Evolutionary conservation across 352 stramenopile species (phyloP), one percentile per base, ranked within the genome.

Genomic region (Phytophthora litchii): DNA sequence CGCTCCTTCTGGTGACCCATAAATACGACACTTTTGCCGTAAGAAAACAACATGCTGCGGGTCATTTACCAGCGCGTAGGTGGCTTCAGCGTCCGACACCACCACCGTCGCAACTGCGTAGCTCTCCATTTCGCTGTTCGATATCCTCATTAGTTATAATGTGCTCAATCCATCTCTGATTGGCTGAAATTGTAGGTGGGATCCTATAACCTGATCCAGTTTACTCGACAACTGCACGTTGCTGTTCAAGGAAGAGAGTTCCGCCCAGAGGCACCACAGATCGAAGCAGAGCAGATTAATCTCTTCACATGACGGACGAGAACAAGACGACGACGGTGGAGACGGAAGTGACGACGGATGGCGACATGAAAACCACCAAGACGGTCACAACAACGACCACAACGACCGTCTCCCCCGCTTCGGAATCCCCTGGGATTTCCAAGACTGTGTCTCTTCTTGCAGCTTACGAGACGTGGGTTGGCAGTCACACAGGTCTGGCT

Each of bases 391-490:
- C 35, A 31, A 52, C 40, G 6, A 63, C 29, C 25, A 52, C 44
- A 8, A 57, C 29, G 36, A 32, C 9, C 16, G 35, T 52, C 16
- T 23, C 27, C 21, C 27, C 54, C 27, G 31, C 47, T 20, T 49
- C 25, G 3, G 29, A 34, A 11, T 9, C 29, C 7, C 10, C 29
- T 34, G 29, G 3, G 34, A 14, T 35, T 23, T 37, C 29, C 9
- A 65, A 64, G 25, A 44, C 48, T n/a, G 44, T 52, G n/a, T 51
- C 63, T 21, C 62, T 70, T n/a, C 37, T 90, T 4, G 56, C 46
- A 21, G 49, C 65, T 8, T 95, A 95, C 67, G 80, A 93, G 35
- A 46, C 57, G 29, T 95, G 82, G 82, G 83, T 93, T 40, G 56
- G 70, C 6, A 76, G 49, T 45, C 70, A 92, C 63, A 60, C 82